Evolutionary conservation across 2,329 filamentous ascomycete genomes (phyloP).

Genomic region (Cladophialophora exuberans): DNA sequence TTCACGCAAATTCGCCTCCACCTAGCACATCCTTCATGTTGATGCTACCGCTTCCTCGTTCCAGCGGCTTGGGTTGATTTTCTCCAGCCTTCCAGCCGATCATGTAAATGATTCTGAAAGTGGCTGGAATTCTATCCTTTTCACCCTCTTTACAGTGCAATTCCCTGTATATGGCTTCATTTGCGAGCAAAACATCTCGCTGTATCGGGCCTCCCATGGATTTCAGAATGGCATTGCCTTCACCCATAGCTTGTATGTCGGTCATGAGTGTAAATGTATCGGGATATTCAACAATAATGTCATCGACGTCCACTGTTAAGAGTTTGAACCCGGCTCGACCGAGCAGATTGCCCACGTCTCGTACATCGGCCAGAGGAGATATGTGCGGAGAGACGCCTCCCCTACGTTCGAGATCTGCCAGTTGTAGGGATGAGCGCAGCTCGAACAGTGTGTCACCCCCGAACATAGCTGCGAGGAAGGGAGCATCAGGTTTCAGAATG

Average conservation of each 20-base stretch:
- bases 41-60: conserved; percentile 81
- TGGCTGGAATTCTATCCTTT: conserved; percentile 70
- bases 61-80: conserved; percentile 76
- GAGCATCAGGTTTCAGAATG: conserved; percentile 83
- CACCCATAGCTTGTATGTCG: conserved; percentile 95
- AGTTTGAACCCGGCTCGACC: conserved; percentile 91
- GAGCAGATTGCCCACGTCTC: conserved; percentile 85
- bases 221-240: conserved; percentile 85
- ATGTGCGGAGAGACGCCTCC: conserved; percentile 92
- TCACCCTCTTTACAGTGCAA: conserved; percentile 74
- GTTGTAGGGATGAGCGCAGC: conserved; percentile 86
- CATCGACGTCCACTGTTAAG: conserved; percentile 94
- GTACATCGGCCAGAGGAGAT: conserved; percentile 87
- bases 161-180: conserved; percentile 83
- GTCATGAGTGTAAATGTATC: conserved; percentile 88
- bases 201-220: conserved; percentile 71
- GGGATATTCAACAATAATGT: conserved; percentile 94
- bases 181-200: conserved; percentile 82
- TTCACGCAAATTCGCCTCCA: conserved; percentile 42
- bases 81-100: conserved; percentile 93
- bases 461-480: conserved; percentile 95
- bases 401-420: conserved; percentile 85
- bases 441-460: conserved; percentile 94
- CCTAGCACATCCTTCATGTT: conserved; percentile 83
- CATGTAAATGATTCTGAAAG: conserved; percentile 96